A percentile compares a stretch with the other conserved stretches of the same genome.
Evolutionary conservation across 2,329 filamentous ascomycete species (phyloP).

Genomic region (Calonectria henricotiae): DNA sequence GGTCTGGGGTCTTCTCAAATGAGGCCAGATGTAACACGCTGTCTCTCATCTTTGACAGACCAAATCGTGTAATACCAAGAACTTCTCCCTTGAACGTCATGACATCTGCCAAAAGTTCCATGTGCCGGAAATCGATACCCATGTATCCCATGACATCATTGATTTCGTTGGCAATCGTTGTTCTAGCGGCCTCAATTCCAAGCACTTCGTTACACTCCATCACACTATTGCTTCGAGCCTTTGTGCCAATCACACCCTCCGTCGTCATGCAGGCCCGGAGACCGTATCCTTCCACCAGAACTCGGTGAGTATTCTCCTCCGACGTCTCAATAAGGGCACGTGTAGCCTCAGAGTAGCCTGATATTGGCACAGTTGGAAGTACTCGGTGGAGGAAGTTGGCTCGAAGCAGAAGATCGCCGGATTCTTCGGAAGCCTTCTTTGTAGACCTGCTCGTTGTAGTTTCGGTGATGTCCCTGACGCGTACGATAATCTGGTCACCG

Average conservation of each 20-base stretch:
- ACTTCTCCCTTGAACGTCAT: conserved; percentile 99
- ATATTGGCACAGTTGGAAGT: conserved; percentile 87
- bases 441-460: conserved; percentile 65
- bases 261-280: conserved; percentile 93
- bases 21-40: conserved; percentile 93
- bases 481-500: conserved; percentile 80
- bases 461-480: conserved; percentile 74
- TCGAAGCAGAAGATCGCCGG: conserved; percentile 76
- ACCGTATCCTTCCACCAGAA: conserved; percentile 96
- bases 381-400: conserved; percentile 89
- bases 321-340: conserved; percentile 92
- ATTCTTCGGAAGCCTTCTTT: conserved; percentile 63
- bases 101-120: conserved; percentile 96
- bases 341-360: conserved; percentile 88
- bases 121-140: conserved; percentile 97
- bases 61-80: conserved; percentile 95
- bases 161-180: conserved; percentile 92
- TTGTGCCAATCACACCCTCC: conserved; percentile 86
- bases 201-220: conserved; percentile 91
- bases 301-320: conserved; percentile 78
- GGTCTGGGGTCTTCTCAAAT: conserved; percentile 98
- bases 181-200: conserved; percentile 94
- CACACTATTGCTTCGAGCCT: conserved; percentile 86
- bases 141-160: conserved; percentile 91
- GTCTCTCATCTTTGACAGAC: conserved; percentile 96